These are phyloP conservation scores for Ascosphaera acerosa DNA, from an alignment of 2,329 filamentous ascomycete genomes.

Conservation along the genomic window DNA sequence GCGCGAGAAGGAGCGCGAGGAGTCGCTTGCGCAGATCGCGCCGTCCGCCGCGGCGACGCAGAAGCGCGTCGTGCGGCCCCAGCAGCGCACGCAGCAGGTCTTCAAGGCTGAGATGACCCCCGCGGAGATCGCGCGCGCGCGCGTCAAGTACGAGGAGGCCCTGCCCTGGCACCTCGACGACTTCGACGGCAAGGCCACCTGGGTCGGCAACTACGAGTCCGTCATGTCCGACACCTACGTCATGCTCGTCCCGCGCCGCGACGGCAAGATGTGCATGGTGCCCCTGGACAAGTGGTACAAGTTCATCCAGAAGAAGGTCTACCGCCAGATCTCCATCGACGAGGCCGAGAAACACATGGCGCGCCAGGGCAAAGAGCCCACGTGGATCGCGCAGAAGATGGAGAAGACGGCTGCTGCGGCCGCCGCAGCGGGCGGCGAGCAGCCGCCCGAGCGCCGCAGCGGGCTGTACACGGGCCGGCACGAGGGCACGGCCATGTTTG, in stretches of 20 bases:
- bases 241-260: constrained; percentile 49
- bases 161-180: constrained; percentile 94
- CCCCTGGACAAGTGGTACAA: constrained; percentile 94
- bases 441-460: constrained; percentile 24
- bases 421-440: constrained; percentile 33
- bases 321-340: constrained; percentile 53
- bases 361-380: constrained; percentile 47
- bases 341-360: constrained; percentile 66
- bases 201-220: constrained; percentile 76
- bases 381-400: constrained; percentile 41
- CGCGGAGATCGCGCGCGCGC: constrained; percentile 40
- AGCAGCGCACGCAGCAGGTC: constrained; percentile 69
- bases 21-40: constrained; percentile 80
- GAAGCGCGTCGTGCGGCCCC: constrained; percentile 37
- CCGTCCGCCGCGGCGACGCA: constrained; percentile 45
- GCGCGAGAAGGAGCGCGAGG: constrained; percentile 59
- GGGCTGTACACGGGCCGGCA: constrained; percentile 21
- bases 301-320: constrained; percentile 27
- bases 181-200: constrained; percentile 82
- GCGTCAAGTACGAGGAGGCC: constrained; percentile 70
- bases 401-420: constrained; percentile 27
- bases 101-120: constrained; percentile 53
- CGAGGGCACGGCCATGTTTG: constrained; percentile 25
- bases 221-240: constrained; percentile 61
- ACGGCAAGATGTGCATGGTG: constrained; percentile 52